A percentile compares a stretch with the other conserved stretches of the same genome.
phyloP scores from a whole-genome alignment of 2,329 filamentous ascomycete genomes.

The Stachybotrys echinatus region DNA sequence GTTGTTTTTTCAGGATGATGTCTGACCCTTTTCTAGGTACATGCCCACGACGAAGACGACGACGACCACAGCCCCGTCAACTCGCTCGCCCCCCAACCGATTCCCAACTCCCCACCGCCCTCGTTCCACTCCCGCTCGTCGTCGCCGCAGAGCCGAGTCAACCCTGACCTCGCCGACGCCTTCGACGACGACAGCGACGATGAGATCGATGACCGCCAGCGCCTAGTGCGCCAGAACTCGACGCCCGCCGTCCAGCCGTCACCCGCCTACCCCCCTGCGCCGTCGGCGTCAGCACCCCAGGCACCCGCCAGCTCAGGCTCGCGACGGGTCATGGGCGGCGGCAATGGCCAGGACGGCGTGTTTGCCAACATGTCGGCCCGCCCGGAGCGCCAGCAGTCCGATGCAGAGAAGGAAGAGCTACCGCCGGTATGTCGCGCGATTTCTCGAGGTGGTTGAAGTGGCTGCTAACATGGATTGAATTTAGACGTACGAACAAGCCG shows the following conservation, averaged over 20 bases:
- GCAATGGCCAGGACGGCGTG: slow-evolving; percentile 84
- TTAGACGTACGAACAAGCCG: slow-evolving; percentile 96
- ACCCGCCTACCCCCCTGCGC: slow-evolving; percentile 8
- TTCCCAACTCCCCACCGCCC: slow-evolving; percentile 62
- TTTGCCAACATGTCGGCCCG: slow-evolving; percentile 94
- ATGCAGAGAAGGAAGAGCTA: slow-evolving; percentile 78
- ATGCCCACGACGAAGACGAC: slow-evolving; percentile 53
- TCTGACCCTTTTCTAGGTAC: slow-evolving; percentile 39
- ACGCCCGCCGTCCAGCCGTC: slow-evolving; percentile 15
- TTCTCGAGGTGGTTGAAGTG: neutral
- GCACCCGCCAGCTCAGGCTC: slow-evolving; percentile 26
- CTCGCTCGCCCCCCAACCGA: slow-evolving; percentile 27
- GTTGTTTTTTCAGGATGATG: neutral
- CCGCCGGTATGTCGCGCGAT: slow-evolving; percentile 68
- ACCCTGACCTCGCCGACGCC: slow-evolving; percentile 83
- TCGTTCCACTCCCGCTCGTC: slow-evolving; percentile 86
- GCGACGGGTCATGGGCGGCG: slow-evolving; percentile 60
- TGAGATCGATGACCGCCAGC: slow-evolving; percentile 71
- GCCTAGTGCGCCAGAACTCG: slow-evolving; percentile 68
- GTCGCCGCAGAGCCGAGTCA: slow-evolving; percentile 47
- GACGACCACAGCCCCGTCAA: slow-evolving; percentile 20
- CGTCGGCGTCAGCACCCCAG: slow-evolving; percentile 15
- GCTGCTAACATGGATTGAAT: slow-evolving; percentile 27
- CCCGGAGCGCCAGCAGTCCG: slow-evolving; percentile 72
- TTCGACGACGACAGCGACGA: slow-evolving; percentile 81